Percentiles rank a stretch among this genome's conserved stretches.
Conservation (phyloP, 2,329 filamentous ascomycete genomes). For the Xylariales sp. region DNA sequence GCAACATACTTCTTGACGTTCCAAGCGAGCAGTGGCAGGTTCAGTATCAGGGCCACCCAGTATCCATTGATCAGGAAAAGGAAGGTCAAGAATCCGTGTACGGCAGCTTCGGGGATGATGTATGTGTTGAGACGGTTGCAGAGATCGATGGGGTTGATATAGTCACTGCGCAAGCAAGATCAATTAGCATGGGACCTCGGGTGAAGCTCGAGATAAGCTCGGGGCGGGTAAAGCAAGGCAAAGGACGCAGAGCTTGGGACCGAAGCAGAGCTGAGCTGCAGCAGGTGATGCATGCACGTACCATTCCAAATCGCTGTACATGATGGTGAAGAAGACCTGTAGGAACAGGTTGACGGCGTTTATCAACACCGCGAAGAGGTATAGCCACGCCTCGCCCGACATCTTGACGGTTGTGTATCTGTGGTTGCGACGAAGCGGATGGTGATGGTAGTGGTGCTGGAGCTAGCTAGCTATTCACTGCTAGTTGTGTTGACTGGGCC, state of each 20-base stretch:
- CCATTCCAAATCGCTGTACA: slow-evolving; percentile 99
- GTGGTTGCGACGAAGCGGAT: not conserved
- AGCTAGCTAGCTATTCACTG: too few species aligned
- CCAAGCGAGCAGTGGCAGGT: slow-evolving; percentile 86
- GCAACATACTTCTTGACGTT: slow-evolving; percentile 91
- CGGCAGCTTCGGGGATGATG: slow-evolving; percentile 96
- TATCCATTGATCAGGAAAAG: slow-evolving; percentile 98
- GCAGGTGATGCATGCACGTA: too few species aligned
- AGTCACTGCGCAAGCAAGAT: slow-evolving; percentile 66
- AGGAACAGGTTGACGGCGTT: slow-evolving; percentile 99
- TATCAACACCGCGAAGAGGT: slow-evolving; percentile 94
- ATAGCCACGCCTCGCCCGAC: slow-evolving; percentile 98
- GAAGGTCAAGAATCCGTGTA: slow-evolving; percentile 93
- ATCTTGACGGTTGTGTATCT: slow-evolving; percentile 44
- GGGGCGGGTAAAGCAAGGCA: too few species aligned
- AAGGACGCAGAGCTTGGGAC: slow-evolving; percentile 1
- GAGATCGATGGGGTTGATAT: slow-evolving; percentile 99
- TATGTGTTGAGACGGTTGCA: slow-evolving; percentile 99
- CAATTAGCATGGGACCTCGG: slow-evolving; percentile 24
- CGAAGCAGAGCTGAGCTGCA: slow-evolving; percentile 11
- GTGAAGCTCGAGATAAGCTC: not conserved
- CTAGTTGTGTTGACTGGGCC: too few species aligned
- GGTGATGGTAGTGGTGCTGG: not conserved
- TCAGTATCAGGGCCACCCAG: slow-evolving; percentile 89
- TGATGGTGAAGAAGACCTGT: slow-evolving; percentile 99